Percentiles rank a stretch among this genome's conserved stretches.
phyloP scores from a whole-genome alignment of 2,329 filamentous ascomycete genomes.

The Onygena corvina region DNA sequence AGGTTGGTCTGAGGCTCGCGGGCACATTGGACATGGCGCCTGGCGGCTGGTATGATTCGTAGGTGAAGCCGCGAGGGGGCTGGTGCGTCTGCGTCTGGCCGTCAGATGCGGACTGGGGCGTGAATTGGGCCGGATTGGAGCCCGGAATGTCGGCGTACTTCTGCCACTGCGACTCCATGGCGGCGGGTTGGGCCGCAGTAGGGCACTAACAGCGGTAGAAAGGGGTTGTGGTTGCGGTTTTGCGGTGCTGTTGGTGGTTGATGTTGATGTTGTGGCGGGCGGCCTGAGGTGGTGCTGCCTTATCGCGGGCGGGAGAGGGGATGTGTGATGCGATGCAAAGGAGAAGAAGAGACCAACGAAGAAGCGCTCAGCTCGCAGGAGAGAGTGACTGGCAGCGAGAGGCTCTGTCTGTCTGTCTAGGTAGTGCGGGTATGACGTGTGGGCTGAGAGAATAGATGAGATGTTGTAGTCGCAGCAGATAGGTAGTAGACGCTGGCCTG shows the following conservation, averaged over 20 bases:
- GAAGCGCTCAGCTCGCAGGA: too few species aligned
- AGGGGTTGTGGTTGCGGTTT: too few species aligned
- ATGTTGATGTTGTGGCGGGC: too few species aligned
- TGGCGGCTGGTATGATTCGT: conserved; percentile 52
- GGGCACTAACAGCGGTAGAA: too few species aligned
- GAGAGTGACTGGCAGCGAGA: too few species aligned
- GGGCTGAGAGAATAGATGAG: not conserved
- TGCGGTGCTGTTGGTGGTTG: not conserved
- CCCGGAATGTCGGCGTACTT: conserved; percentile 51
- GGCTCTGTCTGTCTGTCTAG: too few species aligned
- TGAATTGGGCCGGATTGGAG: conserved; percentile 53
- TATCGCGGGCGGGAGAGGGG: too few species aligned
- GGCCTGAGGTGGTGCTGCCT: too few species aligned
- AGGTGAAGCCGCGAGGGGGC: conserved; percentile 51
- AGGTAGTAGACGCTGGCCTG: not conserved
- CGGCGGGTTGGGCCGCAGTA: conserved; percentile 7
- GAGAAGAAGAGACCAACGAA: too few species aligned
- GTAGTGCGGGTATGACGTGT: too few species aligned
- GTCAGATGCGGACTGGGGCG: conserved; percentile 36
- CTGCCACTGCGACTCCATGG: conserved; percentile 54
- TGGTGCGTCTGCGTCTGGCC: conserved; percentile 35
- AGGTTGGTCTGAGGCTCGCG: conserved; percentile 32
- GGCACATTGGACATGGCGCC: conserved; percentile 24
- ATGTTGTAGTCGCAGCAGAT: not conserved
- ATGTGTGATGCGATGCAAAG: too few species aligned